Evolutionary conservation across 2,329 filamentous ascomycete genomes (phyloP).

Genomic region (Coniochaeta prunicola): DNA sequence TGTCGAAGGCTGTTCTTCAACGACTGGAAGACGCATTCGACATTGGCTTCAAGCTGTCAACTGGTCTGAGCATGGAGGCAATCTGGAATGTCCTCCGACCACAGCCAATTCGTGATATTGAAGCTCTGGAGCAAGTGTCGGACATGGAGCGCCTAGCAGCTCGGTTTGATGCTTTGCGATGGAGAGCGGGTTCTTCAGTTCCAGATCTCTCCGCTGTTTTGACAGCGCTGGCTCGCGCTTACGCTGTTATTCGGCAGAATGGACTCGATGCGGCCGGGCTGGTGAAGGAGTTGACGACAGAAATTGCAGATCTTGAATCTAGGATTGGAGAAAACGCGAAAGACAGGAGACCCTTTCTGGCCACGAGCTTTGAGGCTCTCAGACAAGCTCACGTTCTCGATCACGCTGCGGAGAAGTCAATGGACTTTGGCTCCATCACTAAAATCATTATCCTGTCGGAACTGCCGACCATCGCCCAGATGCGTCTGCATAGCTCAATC

Average conservation of each 20-base stretch:
- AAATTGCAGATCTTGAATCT: conserved; percentile 44
- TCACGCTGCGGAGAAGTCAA: conserved; percentile 13
- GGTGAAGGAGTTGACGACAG: conserved; percentile 38
- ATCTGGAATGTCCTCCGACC: conserved; percentile 72
- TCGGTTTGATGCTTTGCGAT: conserved; percentile 54
- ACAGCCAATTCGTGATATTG: conserved; percentile 39
- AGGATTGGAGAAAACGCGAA: conserved; percentile 33
- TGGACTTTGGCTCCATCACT: conserved; percentile 15
- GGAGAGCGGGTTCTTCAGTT: conserved; percentile 47
- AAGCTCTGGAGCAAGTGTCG: conserved; percentile 36
- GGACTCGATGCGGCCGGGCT: conserved; percentile 36
- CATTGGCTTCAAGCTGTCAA: conserved; percentile 63
- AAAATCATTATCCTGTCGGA: conserved; percentile 43
- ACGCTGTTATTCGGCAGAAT: conserved; percentile 43
- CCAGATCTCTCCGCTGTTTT: conserved; percentile 45
- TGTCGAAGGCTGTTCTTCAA: conserved; percentile 31
- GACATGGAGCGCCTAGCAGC: conserved; percentile 48
- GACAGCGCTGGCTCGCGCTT: conserved; percentile 47
- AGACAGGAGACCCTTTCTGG: conserved; percentile 41
- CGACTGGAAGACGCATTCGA: conserved; percentile 52
- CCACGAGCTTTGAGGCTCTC: conserved; percentile 48
- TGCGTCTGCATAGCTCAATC: conserved; percentile 31
- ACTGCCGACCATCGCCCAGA: conserved; percentile 32
- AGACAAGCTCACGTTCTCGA: conserved; percentile 44
- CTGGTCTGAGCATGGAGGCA: conserved; percentile 71